These are phyloP conservation scores for Ceratobasidium sp. DNA, from an alignment of 1,284 basidiomycete genomes.

Conservation along the genomic window DNA sequence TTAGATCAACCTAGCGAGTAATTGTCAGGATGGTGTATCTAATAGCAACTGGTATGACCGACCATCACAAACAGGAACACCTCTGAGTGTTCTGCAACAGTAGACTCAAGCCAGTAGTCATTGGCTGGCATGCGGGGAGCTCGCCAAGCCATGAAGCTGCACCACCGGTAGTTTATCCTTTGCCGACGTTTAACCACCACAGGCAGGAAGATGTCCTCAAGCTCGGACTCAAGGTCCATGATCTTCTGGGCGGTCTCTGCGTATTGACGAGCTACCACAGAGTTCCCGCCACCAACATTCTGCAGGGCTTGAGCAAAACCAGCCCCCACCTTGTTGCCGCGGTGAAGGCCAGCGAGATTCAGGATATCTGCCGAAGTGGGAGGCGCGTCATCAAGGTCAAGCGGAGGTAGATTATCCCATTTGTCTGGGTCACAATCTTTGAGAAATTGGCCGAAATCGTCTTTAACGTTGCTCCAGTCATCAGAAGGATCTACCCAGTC, in stretches of 20 bases:
- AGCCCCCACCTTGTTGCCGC: neutral
- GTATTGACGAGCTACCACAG: neutral
- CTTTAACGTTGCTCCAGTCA: too few species aligned
- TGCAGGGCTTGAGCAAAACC: neutral
- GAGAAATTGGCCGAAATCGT: too few species aligned
- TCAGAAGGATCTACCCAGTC: too few species aligned
- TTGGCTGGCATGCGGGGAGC: neutral
- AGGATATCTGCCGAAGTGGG: neutral
- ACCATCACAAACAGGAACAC: neutral
- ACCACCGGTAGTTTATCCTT: neutral
- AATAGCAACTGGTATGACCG: too few species aligned
- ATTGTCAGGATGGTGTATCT: too few species aligned
- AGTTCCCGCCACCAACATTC: neutral
- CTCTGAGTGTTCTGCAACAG: neutral
- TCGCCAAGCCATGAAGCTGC: neutral
- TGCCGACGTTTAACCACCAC: neutral
- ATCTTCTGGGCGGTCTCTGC: neutral
- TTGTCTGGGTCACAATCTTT: too few species aligned
- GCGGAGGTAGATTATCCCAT: neutral
- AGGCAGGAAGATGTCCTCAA: neutral
- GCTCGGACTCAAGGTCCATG: neutral
- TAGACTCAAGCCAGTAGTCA: neutral
- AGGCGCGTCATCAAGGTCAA: neutral
- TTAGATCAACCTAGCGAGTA: too few species aligned
- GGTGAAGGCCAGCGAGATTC: neutral